Evolutionary conservation across 805 yeast species (phyloP).

Genomic region (Martiniozyma abietophila): DNA sequence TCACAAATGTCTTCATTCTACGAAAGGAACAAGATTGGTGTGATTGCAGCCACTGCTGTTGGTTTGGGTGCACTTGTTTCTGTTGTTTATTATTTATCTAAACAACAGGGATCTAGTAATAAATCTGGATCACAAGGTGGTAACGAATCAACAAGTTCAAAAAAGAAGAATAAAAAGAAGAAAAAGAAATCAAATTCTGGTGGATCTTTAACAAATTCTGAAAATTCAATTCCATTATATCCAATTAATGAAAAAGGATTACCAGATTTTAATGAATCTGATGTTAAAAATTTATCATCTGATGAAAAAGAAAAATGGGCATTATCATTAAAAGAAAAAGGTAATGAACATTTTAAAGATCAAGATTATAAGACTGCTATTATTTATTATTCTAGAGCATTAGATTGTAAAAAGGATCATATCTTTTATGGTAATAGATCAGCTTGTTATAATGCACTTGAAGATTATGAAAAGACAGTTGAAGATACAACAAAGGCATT

Average conservation of each 20-base stretch:
- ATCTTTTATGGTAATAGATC: slow-evolving; percentile 92
- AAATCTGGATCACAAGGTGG: slow-evolving; percentile 8
- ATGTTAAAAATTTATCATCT: slow-evolving; percentile 34
- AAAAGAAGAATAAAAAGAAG: slow-evolving; percentile 33
- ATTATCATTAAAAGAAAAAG: slow-evolving; percentile 75
- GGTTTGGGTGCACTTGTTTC: slow-evolving; percentile 42
- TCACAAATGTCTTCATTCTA: slow-evolving; percentile 27
- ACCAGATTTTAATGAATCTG: slow-evolving; percentile 45
- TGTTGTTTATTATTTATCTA: slow-evolving; percentile 32
- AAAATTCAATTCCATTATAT: slow-evolving; percentile 24
- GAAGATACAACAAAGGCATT: slow-evolving; percentile 84
- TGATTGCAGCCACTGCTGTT: slow-evolving; percentile 41
- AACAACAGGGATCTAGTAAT: slow-evolving; percentile 21
- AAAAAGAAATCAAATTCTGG: slow-evolving; percentile 27
- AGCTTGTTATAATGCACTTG: slow-evolving; percentile 83
- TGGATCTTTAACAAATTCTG: slow-evolving; percentile 3
- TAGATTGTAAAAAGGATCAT: slow-evolving; percentile 69
- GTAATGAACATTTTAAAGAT: slow-evolving; percentile 67
- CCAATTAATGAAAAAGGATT: slow-evolving; percentile 50
- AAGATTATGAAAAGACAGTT: slow-evolving; percentile 73
- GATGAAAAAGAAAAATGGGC: slow-evolving; percentile 59
- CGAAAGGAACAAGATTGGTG: slow-evolving; percentile 39
- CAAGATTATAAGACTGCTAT: slow-evolving; percentile 72
- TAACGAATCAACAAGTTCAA: slow-evolving; percentile 16
- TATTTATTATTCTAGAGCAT: slow-evolving; percentile 69